Evolutionary conservation across 306 rosid genomes (phyloP).

Genomic region (Prunus kanzakura): DNA sequence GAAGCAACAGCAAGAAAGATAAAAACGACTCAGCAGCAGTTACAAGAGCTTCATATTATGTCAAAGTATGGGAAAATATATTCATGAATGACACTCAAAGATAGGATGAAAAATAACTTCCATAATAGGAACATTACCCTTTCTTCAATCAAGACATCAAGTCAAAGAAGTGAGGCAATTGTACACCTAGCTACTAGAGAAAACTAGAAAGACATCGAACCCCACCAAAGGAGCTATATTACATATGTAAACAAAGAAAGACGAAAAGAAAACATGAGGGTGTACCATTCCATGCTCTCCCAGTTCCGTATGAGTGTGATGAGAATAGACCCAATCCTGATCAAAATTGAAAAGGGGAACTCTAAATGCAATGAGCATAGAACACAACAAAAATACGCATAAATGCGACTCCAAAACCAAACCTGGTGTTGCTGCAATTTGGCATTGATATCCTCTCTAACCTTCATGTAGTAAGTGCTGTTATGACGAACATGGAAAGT

Average conservation of each 20-base stretch:
- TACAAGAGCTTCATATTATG: background rate
- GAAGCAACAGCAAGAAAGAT: background rate
- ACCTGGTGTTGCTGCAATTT: constrained; percentile 71
- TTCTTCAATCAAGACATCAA: background rate
- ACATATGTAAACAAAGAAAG: constrained; percentile 4
- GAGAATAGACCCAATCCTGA: constrained; percentile 58
- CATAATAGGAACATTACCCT: background rate
- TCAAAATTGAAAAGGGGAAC: constrained; percentile 26
- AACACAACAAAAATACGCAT: constrained; percentile 6
- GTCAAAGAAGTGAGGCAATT: background rate
- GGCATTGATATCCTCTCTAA: constrained; percentile 43
- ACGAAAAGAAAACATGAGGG: background rate
- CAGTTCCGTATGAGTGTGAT: constrained; percentile 31
- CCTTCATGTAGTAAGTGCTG: constrained; percentile 59
- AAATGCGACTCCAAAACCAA: constrained; percentile 22
- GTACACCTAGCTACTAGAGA: background rate
- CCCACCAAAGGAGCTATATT: background rate
- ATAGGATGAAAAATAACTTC: background rate
- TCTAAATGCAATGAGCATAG: background rate
- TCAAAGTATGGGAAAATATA: background rate
- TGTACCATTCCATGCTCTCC: constrained; percentile 47
- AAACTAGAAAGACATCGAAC: background rate
- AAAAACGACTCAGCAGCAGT: background rate
- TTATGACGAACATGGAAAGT: constrained; percentile 29
- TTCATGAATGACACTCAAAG: background rate